phyloP scores from a whole-genome alignment of 1,139 yeast genomes.

The Yamadazyma epiphylla region DNA sequence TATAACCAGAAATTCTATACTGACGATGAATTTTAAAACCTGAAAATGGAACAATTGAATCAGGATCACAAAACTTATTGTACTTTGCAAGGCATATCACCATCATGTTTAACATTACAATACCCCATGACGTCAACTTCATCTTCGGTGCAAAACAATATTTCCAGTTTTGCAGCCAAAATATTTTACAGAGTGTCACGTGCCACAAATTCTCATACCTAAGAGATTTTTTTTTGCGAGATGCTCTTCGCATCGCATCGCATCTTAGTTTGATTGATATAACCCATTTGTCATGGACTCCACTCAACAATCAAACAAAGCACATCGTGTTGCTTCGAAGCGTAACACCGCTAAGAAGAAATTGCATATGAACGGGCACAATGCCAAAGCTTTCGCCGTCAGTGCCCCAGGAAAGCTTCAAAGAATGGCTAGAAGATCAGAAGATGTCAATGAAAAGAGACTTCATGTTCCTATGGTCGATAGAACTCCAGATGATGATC shows the following conservation, averaged over 20 bases:
- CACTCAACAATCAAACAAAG: conserved; percentile 51
- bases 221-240: neutral
- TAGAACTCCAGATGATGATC: conserved; percentile 94
- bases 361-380: conserved; percentile 85
- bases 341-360: conserved; percentile 75
- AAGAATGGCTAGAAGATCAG: conserved; percentile 77
- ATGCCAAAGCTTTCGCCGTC: conserved; percentile 93
- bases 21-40: conserved; percentile 60
- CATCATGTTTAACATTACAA: neutral
- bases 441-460: conserved; percentile 81
- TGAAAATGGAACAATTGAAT: conserved; percentile 40
- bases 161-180: conserved; percentile 1
- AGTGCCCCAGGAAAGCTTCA: conserved; percentile 88
- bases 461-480: conserved; percentile 97
- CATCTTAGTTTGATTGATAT: no score
- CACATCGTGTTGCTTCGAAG: conserved; percentile 53
- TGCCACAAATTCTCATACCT: conserved; percentile 2
- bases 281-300: conserved; percentile 17
- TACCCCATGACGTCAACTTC: neutral
- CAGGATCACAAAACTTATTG: conserved; percentile 5
- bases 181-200: neutral
- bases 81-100: neutral
- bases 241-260: neutral
- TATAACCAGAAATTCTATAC: conserved; percentile 38
- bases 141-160: no score